Conservation (phyloP, 176 grass and related monocot species). For the Zea mays region DNA sequence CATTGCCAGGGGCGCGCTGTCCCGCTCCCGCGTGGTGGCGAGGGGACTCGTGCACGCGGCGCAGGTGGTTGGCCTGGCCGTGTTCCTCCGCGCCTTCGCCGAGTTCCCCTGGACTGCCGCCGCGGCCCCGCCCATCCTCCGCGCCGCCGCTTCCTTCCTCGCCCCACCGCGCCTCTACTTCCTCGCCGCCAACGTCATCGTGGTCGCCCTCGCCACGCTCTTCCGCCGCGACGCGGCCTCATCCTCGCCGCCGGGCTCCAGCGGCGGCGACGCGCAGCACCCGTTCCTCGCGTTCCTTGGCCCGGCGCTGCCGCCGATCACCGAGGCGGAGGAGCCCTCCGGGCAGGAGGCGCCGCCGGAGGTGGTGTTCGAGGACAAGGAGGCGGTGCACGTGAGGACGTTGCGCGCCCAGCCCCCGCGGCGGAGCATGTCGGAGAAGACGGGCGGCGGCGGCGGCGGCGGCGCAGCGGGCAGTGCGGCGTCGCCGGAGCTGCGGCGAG, state of each 20-base stretch:
- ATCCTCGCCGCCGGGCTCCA: not conserved
- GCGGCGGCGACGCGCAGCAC: not conserved
- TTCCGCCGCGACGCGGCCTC: constrained; percentile 39
- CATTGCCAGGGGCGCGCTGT: not conserved
- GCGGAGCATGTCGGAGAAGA: constrained; percentile 56
- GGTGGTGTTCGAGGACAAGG: constrained; percentile 51
- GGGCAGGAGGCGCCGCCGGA: not conserved
- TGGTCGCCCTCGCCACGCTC: constrained; percentile 52
- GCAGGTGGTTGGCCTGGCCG: constrained; percentile 29
- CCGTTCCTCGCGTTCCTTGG: constrained; percentile 17
- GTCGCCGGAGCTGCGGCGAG: constrained; percentile 50
- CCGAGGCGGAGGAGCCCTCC: not conserved
- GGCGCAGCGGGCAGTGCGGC: not conserved
- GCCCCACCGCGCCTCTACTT: constrained; percentile 35
- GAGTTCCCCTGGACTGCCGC: constrained; percentile 39
- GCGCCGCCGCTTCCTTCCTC: constrained; percentile 35
- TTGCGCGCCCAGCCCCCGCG: constrained; percentile 39
- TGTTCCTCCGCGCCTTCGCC: constrained; percentile 40
- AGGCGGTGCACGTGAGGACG: constrained; percentile 42
- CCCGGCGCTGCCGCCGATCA: constrained; percentile 3
- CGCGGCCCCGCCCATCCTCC: constrained; percentile 25
- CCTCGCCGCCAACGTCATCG: constrained; percentile 55
- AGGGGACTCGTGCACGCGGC: constrained; percentile 48
- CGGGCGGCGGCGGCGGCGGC: constrained; percentile 5
- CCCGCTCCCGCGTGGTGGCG: not conserved